Evolutionary conservation across 352 stramenopile species (phyloP).

Genomic region (Phytophthora cryptogea): DNA sequence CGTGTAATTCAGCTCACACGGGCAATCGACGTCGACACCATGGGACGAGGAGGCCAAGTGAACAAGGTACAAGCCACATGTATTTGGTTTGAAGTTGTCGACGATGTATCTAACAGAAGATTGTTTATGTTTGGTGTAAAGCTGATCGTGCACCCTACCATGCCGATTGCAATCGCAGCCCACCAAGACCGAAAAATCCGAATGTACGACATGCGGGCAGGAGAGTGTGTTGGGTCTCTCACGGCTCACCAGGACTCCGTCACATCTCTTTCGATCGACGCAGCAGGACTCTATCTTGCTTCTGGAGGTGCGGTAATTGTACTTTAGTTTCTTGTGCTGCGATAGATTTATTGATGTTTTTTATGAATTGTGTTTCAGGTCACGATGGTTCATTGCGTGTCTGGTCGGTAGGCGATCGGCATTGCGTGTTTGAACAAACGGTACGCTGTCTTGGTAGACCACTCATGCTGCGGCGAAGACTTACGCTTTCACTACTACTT

Average conservation of each 20-base stretch:
- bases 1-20: constrained; percentile 77
- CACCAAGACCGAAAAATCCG: constrained; percentile 86
- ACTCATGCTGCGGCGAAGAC: not conserved
- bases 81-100: not conserved
- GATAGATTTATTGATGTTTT: constrained; percentile 7
- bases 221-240: constrained; percentile 77
- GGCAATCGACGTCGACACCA: constrained; percentile 68
- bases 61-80: constrained; percentile 56
- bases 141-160: constrained; percentile 77
- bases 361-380: constrained; percentile 32
- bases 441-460: constrained; percentile 31
- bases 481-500: constrained; percentile 9
- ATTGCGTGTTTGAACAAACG: constrained; percentile 88
- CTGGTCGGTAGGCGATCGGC: constrained; percentile 80
- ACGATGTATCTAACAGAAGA: not conserved
- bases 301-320: constrained; percentile 54
- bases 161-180: constrained; percentile 81
- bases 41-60: constrained; percentile 69
- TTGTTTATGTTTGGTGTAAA: constrained; percentile 12
- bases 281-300: constrained; percentile 73
- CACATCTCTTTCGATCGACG: constrained; percentile 78
- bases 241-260: constrained; percentile 85
- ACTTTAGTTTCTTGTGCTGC: not conserved
- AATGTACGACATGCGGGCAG: constrained; percentile 88
- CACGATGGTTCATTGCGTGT: constrained; percentile 86